Evolutionary conservation across 2,329 filamentous ascomycete genomes (phyloP), one percentile per base, ranked within the genome.

Genomic region (Cryphonectria naterciae): DNA sequence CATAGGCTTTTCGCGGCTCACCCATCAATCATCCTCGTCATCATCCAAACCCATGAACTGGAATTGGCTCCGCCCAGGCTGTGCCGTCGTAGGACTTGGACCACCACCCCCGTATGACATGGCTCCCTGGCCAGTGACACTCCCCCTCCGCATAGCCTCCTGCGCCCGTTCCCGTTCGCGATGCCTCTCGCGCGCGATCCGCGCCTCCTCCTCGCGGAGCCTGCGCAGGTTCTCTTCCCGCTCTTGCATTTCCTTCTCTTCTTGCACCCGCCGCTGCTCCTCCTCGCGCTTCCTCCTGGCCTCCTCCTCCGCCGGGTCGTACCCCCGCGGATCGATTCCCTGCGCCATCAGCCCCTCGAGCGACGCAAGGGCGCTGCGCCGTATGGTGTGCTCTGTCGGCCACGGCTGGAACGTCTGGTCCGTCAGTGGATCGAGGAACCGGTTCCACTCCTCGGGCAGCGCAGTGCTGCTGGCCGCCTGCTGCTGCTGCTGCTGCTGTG

Each of bases 401-500:
- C 93, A 97, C 0, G 93, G 93, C 63, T 89, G 86, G 82, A 94
- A 97, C n/a, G 83, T 77, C 52, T 86, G 83, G 13, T 86, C 85
- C 11, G 85, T 85, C 25, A 86, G 79, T 0, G 88, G 87, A 76
- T 92, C 89, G 62, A 89, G 78, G 74, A 84, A 85, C 68, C 82
- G 81, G 67, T 80, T 82, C 71, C 87, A 81, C 67, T 82, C 79
- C 43, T 84, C 81, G 0, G 87, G 87, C 1, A 89, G 82, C 5
- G 78, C 81, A 0, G 83, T 85, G 28, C 67, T 76, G 17, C 70
- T 64, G 15, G 63, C 72, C 2, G 74, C 67, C 19, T 73, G 71
- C 19, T 22, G 71, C 61, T 32, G 75, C 32, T 32, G 32, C 32
- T 72, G 75, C 68, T 22, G 71, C 56, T 32, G 75, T 72, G 15